Evolutionary conservation across 371 early-diverging fungal genomes (phyloP).

Genomic region (Dinochytrium kinnereticum): DNA sequence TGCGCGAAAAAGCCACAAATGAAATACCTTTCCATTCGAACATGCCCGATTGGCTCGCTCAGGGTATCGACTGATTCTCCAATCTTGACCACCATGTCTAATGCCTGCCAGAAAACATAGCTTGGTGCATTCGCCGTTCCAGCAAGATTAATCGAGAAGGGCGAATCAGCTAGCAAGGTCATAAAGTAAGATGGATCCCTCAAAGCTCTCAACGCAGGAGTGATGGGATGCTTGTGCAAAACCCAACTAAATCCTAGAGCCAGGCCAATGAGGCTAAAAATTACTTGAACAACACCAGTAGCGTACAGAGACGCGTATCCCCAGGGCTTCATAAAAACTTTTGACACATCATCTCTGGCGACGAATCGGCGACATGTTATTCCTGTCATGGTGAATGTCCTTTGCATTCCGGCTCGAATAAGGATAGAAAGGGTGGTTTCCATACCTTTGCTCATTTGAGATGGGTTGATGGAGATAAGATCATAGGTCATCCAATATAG

Average conservation of each 20-base stretch:
- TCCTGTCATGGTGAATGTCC: constrained; percentile 32
- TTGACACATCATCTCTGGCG: not conserved
- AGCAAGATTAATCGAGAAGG: constrained; percentile 11
- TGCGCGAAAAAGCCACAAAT: not conserved
- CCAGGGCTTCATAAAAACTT: not conserved
- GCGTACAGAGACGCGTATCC: constrained; percentile 10
- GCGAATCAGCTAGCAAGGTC: constrained; percentile 13
- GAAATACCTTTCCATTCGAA: constrained; percentile 19
- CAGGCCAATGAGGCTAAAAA: constrained; percentile 13
- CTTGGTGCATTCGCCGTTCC: constrained; percentile 27
- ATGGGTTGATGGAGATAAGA: constrained; percentile 26
- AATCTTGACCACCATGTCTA: constrained; percentile 18
- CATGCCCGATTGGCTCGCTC: constrained; percentile 25
- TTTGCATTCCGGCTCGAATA: constrained; percentile 33
- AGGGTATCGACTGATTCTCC: constrained; percentile 25
- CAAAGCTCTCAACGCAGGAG: not conserved
- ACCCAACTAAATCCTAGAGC: not conserved
- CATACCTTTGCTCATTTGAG: constrained; percentile 30
- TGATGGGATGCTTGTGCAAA: not conserved
- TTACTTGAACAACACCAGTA: constrained; percentile 20
- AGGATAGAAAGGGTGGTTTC: constrained; percentile 33
- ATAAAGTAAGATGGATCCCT: constrained; percentile 12
- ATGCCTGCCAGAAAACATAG: constrained; percentile 24
- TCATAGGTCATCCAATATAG: constrained; percentile 37
- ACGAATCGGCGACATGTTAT: constrained; percentile 23